These are phyloP conservation scores for Citrus glauca DNA, from an alignment of 345 rosid genomes.

Conservation along the genomic window DNA sequence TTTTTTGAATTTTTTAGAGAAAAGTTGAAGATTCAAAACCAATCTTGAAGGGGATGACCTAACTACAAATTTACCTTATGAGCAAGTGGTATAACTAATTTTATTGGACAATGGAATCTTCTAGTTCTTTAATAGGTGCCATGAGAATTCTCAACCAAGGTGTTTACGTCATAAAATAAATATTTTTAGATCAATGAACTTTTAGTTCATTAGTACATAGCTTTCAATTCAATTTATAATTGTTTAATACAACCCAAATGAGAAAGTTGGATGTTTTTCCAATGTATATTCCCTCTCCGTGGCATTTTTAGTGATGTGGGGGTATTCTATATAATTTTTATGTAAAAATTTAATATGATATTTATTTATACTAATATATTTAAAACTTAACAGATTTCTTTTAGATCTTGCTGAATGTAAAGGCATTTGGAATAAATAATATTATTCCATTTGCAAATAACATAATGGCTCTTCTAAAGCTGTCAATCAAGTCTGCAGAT, in stretches of 20 bases:
- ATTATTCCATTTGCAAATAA: neutral
- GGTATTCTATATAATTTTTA: too few relatives aligned
- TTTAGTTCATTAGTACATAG: too few relatives aligned
- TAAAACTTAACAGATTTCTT: too few relatives aligned
- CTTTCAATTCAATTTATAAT: neutral
- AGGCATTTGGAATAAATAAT: neutral
- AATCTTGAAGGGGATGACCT: slow-evolving; percentile 3
- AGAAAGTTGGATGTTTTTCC: too few relatives aligned
- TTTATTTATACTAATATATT: too few relatives aligned
- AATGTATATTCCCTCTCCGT: too few relatives aligned
- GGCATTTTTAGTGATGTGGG: neutral
- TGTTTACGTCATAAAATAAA: too few relatives aligned
- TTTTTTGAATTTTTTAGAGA: neutral
- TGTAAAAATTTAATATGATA: too few relatives aligned
- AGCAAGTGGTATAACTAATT: too few relatives aligned
- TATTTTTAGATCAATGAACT: neutral
- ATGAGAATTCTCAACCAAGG: neutral
- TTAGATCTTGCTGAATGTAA: too few relatives aligned
- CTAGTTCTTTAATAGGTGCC: neutral
- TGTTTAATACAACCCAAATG: too few relatives aligned
- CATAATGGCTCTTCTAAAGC: neutral
- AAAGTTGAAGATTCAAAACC: neutral
- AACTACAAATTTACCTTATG: neutral
- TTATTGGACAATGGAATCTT: neutral
- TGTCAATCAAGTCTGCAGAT: neutral